Conservation (phyloP, 225 moss, liverwort and hornwort genomes). For the Anthoceros angustus region DNA sequence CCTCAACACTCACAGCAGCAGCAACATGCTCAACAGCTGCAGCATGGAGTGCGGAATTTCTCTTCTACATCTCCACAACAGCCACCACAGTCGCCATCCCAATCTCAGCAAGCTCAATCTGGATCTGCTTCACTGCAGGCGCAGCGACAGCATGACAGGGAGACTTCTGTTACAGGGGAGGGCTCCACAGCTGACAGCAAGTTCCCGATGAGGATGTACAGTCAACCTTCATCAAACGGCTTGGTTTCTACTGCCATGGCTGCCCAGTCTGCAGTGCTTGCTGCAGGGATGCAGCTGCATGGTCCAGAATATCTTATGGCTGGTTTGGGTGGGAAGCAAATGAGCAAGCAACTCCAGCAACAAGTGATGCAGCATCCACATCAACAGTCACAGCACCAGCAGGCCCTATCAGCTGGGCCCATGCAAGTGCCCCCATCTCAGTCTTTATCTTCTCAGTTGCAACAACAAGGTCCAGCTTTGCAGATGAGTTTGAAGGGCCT, state of each 20-base stretch:
- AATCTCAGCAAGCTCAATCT: conserved; percentile 23
- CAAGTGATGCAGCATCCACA: not conserved
- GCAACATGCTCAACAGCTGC: conserved; percentile 7
- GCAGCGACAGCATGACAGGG: conserved; percentile 32
- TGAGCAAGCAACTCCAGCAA: not conserved
- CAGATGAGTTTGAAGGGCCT: conserved; percentile 43
- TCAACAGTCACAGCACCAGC: not conserved
- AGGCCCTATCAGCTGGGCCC: not conserved
- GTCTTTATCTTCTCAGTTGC: conserved; percentile 5
- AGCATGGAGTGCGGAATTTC: conserved; percentile 32
- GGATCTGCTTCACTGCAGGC: conserved; percentile 18
- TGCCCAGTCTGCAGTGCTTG: conserved; percentile 17
- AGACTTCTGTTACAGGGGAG: conserved; percentile 28
- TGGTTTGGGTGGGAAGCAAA: conserved; percentile 32
- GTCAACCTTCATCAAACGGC: conserved; percentile 14
- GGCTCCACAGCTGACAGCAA: conserved; percentile 50
- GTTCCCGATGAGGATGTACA: conserved; percentile 22
- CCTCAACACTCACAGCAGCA: conserved; percentile 14
- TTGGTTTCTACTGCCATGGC: conserved; percentile 13
- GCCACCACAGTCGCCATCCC: conserved; percentile 33
- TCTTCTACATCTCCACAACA: conserved; percentile 25
- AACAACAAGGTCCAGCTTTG: conserved; percentile 17
- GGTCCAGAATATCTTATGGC: conserved; percentile 40
- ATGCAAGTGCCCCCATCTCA: not conserved
- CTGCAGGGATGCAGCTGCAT: conserved; percentile 26